A percentile compares a stretch with the other conserved stretches of the same genome.
phyloP scores from a whole-genome alignment of 179 eudicot species.

The Beta corolliflora region DNA sequence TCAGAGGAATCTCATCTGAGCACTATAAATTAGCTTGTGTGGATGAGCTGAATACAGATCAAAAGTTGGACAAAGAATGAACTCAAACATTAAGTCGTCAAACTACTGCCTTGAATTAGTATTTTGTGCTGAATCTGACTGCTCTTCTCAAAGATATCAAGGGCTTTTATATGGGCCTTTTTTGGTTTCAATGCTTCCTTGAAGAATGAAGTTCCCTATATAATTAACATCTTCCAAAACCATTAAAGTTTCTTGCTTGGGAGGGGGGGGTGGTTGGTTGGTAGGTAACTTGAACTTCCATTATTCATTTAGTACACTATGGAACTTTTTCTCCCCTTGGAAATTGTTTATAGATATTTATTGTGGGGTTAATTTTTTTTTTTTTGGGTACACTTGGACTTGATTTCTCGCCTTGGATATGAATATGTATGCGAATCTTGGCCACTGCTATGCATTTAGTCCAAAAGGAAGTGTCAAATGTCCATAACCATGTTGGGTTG shows the following conservation, averaged over 20 bases:
- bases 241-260: no score
- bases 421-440: not conserved
- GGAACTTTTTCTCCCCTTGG: not conserved
- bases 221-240: not conserved
- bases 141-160: not conserved
- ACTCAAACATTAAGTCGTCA: not conserved
- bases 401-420: not conserved
- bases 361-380: no score
- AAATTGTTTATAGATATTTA: no score
- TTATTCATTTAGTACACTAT: no score
- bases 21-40: not conserved
- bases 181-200: not conserved
- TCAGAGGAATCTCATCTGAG: not conserved
- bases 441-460: not conserved
- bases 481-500: not conserved
- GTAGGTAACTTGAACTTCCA: not conserved
- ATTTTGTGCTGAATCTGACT: not conserved
- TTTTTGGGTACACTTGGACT: not conserved
- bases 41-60: not conserved
- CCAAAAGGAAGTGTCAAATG: no score
- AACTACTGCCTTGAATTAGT: not conserved
- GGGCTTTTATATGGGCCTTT: not conserved
- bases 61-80: not conserved
- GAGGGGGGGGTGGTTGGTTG: not conserved
- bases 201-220: not conserved